Evolutionary conservation across 139 green algal genomes (phyloP), one percentile per base, ranked within the genome.

Genomic region (Chlorella sorokiniana): DNA sequence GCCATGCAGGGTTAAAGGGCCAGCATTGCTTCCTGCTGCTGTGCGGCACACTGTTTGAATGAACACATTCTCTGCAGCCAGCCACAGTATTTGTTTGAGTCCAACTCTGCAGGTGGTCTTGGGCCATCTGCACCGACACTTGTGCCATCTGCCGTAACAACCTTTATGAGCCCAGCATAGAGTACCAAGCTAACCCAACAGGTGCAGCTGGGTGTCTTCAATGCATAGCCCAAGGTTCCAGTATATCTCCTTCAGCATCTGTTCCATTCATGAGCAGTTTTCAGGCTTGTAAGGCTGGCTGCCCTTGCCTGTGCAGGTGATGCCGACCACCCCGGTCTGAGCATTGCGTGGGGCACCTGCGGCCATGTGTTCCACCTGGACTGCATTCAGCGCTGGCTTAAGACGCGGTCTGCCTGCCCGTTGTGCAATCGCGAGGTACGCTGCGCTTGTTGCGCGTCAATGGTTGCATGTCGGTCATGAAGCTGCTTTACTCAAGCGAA

Each of bases 81-180:
- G 29, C 25, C 29, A 38, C 16, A 68, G 48, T 59, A 38, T 29
- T 8, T 70, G 54, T 37, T 9, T 41, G 37, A 16, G 4, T 71
- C 23, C 11, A 23, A 11, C 23, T 65, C 14, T 29, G 25, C 78
- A 83, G 78, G 78, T 88, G 96, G 96, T 95, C 90, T 0, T 99
- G 96, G 96, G 96, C 96, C 31, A 98, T 97, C 74, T 98, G 94
- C 88, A 98, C 95, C 9, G 95, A 98, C 85, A 98, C 95, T 4
- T 98, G 95, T 83, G 95, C 95, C 72, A 99, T 99, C 83, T 99
- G 96, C 91, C 85, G 96, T 22, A 99, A 99, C 87, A 98, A 99
- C 87, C 88, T 99, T 52, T 99, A 99, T 84, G 96, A 99, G 90
- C 93, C 96, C 4, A 97, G 91, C 85, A 99, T 99, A 48, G 96